Base-by-base conservation (phyloP, 73 alveolate species). In the Durusdinium trenchii region DNA sequence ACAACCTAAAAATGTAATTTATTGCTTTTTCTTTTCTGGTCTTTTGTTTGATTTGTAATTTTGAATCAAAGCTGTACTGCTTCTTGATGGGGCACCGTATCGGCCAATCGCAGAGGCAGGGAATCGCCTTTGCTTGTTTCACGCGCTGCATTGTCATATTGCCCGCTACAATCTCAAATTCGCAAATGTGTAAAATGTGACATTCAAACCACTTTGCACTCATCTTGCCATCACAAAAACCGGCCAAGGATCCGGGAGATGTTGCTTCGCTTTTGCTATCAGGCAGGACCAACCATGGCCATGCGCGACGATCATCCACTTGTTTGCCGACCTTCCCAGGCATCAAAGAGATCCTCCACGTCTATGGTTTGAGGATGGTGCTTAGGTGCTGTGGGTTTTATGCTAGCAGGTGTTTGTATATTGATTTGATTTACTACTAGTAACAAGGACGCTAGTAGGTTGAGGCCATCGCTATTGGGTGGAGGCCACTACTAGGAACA, bases 121-220 rank as follows among this genome's bases (percentile, higher is more conserved):
- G 98, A 51, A 91, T 91, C 23, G 98, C 98, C 10, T 67, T 91
- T 5, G 98, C 98, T 30, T 91, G 98, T 57, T 67, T 69, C 98
- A 91, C 89, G 52, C 98, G 98, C 60, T 91, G 76, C 89, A 71
- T 91, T 69, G 96, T 48, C 42, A 84, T 36, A 14, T 38, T 51
- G 50, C 51, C 94, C 20, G 71, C 75, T 36, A 75, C 76, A 32
- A 36, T 6, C 81, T n/a, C 42, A 57, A 10, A 28, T 57, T 82
- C 89, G 28, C 35, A 30, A 42, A 54, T 48, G 54, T 16, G 69
- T 1, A 30, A 12, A 4, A 38, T 18, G 42, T 12, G n/a, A 2
- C 26, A 38, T 18, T 23, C 12, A 7, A 7, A 78, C 28, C 43
- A 10, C 60, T 14, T 26, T 40, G 9, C 62, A 45, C 3, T 36